These are phyloP conservation scores for Sphagnum tenellum DNA, from an alignment of 225 moss, liverwort and hornwort species.

Conservation along the genomic window DNA sequence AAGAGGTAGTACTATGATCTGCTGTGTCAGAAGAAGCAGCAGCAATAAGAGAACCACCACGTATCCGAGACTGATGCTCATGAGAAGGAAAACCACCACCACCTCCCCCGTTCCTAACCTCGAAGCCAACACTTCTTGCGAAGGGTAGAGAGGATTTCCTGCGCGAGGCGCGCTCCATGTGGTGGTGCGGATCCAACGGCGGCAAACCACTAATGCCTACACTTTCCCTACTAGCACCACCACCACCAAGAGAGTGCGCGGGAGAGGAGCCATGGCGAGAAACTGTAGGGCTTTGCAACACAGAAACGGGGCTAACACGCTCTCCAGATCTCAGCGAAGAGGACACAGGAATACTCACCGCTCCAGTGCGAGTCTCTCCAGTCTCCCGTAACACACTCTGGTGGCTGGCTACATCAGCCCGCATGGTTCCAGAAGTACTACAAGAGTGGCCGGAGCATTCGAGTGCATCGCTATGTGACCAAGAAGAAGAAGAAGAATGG, in stretches of 20 bases:
- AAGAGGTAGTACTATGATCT: not conserved
- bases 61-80: conserved; percentile 4
- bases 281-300: conserved; percentile 47
- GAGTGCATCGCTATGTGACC: conserved; percentile 14
- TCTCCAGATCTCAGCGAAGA: conserved; percentile 38
- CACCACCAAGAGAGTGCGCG: conserved; percentile 19
- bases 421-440: conserved; percentile 27
- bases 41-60: too few relatives aligned
- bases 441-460: conserved; percentile 16
- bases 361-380: conserved; percentile 12
- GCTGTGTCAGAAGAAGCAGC: too few relatives aligned
- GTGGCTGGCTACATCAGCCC: conserved; percentile 23
- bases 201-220: conserved; percentile 49
- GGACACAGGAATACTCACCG: conserved; percentile 36
- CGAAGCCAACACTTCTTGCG: conserved; percentile 57
- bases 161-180: conserved; percentile 20
- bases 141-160: conserved; percentile 40
- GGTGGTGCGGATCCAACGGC: conserved; percentile 56
- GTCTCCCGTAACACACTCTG: conserved; percentile 34
- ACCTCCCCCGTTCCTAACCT: conserved; percentile 21
- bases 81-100: conserved; percentile 18
- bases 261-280: conserved; percentile 45
- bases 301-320: conserved; percentile 61
- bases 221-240: conserved; percentile 28
- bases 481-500: not conserved